These are phyloP conservation scores for Phaffomyces antillensis DNA, from an alignment of 805 yeast species.

Conservation along the genomic window DNA sequence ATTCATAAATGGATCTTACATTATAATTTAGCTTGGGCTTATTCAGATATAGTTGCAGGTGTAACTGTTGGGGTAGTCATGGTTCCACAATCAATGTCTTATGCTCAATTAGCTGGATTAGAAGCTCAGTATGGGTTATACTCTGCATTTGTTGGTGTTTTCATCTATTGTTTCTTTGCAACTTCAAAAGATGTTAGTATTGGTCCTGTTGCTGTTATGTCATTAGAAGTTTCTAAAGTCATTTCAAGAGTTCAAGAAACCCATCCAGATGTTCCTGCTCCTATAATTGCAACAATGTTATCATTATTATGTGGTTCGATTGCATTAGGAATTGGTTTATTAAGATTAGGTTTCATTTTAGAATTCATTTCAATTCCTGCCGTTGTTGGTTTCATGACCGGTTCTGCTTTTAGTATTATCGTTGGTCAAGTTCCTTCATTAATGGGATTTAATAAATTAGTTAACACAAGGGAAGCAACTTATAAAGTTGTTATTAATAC, in stretches of 20 bases:
- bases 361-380: conserved; percentile 90
- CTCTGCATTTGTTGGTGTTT: conserved; percentile 87
- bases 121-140: conserved; percentile 82
- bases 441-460: conserved; percentile 62
- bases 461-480: conserved; percentile 68
- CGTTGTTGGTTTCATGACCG: conserved; percentile 91
- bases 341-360: conserved; percentile 80
- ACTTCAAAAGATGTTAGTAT: conserved; percentile 93
- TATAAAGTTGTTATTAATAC: conserved; percentile 65
- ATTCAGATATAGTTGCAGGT: conserved; percentile 84
- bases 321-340: conserved; percentile 72
- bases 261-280: conserved; percentile 44
- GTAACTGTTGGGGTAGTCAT: conserved; percentile 88
- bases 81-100: conserved; percentile 95
- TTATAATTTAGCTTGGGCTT: conserved; percentile 74
- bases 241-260: conserved; percentile 53
- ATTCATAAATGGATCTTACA: conserved; percentile 77
- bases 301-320: conserved; percentile 82
- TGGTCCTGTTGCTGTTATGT: conserved; percentile 97
- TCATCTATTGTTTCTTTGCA: conserved; percentile 84
- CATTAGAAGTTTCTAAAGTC: conserved; percentile 75
- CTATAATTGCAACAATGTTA: conserved; percentile 72
- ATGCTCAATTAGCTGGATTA: conserved; percentile 80
- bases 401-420: conserved; percentile 80
- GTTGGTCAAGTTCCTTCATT: conserved; percentile 82